Base-by-base conservation (phyloP, 140 eudicot genomes). In the Oenanthe javanica region DNA sequence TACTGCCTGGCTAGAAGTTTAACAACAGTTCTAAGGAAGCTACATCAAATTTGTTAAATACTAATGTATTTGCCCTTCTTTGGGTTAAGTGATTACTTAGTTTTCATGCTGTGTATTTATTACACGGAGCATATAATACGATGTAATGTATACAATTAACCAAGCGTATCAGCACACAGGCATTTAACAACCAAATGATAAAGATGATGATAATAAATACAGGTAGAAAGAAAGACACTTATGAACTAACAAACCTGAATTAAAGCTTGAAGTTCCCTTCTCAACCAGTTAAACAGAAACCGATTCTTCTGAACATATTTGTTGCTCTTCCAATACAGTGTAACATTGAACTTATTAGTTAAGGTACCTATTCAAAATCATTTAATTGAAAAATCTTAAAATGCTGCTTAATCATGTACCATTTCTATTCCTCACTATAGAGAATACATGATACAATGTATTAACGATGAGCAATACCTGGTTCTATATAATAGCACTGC, bases 261-360 rank as follows among this genome's bases (percentile, higher is more conserved):
- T 55, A 94, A 64, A 80, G 98, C 96, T 81, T 94, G 98, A 77
- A 92, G 72, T 82, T 92, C 98, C 86, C 98, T 89, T 84, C 81
- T 94, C 57, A 85, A 83, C 98, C 97, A 94, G 75, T 79, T 78
- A 79, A 80, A 86, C 52, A 92, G 85, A 90, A 93, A 90, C 69
- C 77, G 88, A 79, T 90, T 90, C 25, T 86, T 87, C 83, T 87
- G 96, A 78, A 87, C 87, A 86, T 90, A 94, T 77, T 92, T 94
- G 72, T 78, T 81, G 15, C 88, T 86, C 88, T 90, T 94, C 98
- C 98, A 92, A 86, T 83, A 92, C 54, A 84, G 91, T 48, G 77
- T 38, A 67, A 90, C 84, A 15, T 84, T 79, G 42, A 92, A 80
- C 36, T 83, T 81, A 77, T 87, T 89, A 43, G 78, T 48, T 73